A percentile compares a stretch with the other conserved stretches of the same genome.
These are phyloP conservation scores for Coniochaeta ligniaria DNA, from an alignment of 2,329 filamentous ascomycete species.

Conservation along the genomic window DNA sequence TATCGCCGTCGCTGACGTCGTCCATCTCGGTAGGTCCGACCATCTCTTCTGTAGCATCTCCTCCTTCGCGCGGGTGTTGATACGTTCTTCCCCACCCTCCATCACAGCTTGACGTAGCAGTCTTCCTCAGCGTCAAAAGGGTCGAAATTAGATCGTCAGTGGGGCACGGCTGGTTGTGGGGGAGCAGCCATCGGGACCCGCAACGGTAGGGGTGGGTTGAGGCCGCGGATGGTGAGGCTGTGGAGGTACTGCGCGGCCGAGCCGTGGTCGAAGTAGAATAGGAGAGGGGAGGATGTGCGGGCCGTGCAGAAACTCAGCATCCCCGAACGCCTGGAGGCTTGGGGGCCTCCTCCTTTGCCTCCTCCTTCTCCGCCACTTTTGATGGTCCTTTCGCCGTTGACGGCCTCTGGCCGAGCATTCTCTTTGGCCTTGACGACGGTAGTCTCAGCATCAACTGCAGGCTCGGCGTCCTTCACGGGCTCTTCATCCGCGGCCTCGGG, in stretches of 20 bases:
- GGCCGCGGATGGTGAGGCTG: slow-evolving; percentile 69
- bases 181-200: too few species aligned
- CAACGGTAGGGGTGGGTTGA: too few species aligned
- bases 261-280: slow-evolving; percentile 95
- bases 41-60: too few species aligned
- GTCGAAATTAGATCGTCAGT: too few species aligned
- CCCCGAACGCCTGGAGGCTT: too few species aligned
- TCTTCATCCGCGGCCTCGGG: slow-evolving; percentile 16
- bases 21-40: too few species aligned
- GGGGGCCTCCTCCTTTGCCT: slow-evolving; percentile 58
- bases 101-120: too few species aligned
- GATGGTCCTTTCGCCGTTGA: slow-evolving; percentile 41
- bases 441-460: slow-evolving; percentile 24
- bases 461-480: slow-evolving; percentile 21
- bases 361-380: slow-evolving; percentile 49
- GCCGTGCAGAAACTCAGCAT: slow-evolving; percentile 66
- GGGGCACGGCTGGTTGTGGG: too few species aligned
- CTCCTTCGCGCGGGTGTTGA: too few species aligned
- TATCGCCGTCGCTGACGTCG: too few species aligned
- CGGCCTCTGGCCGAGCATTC: slow-evolving; percentile 25
- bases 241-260: slow-evolving; percentile 92
- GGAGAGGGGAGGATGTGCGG: slow-evolving; percentile 59
- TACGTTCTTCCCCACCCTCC: too few species aligned
- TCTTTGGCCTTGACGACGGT: slow-evolving; percentile 24
- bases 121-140: too few species aligned